Base-by-base conservation (phyloP, 441 rosid species). In the Gossypium lobatum region DNA sequence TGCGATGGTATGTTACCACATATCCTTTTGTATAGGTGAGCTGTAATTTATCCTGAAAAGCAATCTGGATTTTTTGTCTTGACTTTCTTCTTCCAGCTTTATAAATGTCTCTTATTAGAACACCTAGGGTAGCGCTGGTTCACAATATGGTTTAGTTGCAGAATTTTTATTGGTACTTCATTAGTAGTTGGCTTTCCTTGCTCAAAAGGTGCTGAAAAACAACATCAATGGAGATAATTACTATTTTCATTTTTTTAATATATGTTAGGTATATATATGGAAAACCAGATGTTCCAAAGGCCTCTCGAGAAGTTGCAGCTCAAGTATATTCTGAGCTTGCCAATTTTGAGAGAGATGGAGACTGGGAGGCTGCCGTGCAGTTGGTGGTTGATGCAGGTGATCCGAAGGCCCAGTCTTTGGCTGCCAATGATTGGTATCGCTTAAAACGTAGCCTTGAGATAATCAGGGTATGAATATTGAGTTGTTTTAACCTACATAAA, bases 361-460 rank as follows among this genome's bases (percentile, higher is more conserved):
- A 89, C 75, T 94, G 98, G 98, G 92, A 92, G 76, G 92, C 84
- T 76, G 98, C 95, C 71, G 91, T 93, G 57, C 80, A 88, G 80
- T 80, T 90, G 28, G 88, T 89, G 75, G 87, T 92, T 55, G 81
- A 85, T 75, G 92, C 95, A 66, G 97, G 97, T 4, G 92, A 92
- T 80, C 85, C 84, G 39, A 88, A 75, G 70, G 93, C 97, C 2
- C 73, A 34, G 67, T 73, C 71, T 76, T 77, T 92, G 82, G 76
- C 91, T 80, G 86, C 87, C 83, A 92, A 94, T 86, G 85, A 94
- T 80, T 90, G 98, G 98, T 90, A 90, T 75, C 87, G 96, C 25
- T 85, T 92, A 67, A 84, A 87, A 55, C 90, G 98, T 71, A 90
- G 97, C 84, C 96, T 94, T 74, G 97, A 92, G 85, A 94, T 94